These are phyloP conservation scores for Aspergillus sp. DNA, from an alignment of 2,329 filamentous ascomycete genomes.

Conservation along the genomic window DNA sequence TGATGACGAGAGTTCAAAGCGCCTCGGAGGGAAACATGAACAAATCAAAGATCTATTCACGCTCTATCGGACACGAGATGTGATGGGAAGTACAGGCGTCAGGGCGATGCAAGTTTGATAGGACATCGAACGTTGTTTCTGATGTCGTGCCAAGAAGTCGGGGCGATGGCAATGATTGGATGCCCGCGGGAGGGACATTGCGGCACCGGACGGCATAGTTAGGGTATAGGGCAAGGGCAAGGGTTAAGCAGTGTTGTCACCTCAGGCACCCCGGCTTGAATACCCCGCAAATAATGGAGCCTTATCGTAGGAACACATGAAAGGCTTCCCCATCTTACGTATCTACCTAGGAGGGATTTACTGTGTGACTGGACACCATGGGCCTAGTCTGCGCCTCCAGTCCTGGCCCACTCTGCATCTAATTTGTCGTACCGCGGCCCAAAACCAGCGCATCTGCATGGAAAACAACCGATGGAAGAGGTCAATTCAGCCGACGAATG, in stretches of 20 bases:
- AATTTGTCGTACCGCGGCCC: background rate
- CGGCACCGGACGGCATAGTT: background rate
- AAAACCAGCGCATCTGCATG: background rate
- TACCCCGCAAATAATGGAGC: no score
- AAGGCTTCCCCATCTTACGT: background rate
- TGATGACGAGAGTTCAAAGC: slow-evolving; percentile 8
- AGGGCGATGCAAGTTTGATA: background rate
- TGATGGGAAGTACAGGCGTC: background rate
- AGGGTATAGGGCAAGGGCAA: slow-evolving; percentile 21
- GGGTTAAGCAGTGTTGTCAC: slow-evolving; percentile 2
- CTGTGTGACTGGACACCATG: background rate
- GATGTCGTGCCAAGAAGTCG: slow-evolving; percentile 1
- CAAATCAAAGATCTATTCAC: no score
- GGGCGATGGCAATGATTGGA: slow-evolving; percentile 7
- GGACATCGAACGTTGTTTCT: background rate
- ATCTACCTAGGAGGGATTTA: background rate
- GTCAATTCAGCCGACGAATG: background rate
- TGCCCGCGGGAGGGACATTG: background rate
- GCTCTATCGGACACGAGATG: background rate
- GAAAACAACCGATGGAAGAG: background rate
- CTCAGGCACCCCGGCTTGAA: slow-evolving; percentile 7
- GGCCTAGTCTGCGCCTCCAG: background rate
- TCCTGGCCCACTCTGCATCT: background rate
- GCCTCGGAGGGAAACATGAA: background rate
- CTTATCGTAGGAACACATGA: no score